These are phyloP conservation scores for Planoprotostelium fungivorum DNA, from an alignment of 78 protist genomes.

Conservation along the genomic window DNA sequence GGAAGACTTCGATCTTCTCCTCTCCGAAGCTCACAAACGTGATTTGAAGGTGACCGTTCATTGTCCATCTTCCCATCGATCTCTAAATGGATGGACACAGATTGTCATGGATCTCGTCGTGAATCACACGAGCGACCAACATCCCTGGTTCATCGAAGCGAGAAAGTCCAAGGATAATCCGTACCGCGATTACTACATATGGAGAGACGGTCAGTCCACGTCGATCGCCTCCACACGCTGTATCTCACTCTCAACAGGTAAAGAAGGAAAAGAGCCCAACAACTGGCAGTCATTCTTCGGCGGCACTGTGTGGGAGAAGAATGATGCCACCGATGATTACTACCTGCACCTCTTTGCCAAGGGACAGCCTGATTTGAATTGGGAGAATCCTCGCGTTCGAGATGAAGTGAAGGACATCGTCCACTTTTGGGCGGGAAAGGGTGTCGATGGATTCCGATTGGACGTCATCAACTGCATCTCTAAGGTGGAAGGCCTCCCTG, in stretches of 20 bases:
- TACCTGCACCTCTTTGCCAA: constrained; percentile 75
- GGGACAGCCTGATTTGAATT: constrained; percentile 80
- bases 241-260: background rate
- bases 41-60: constrained; percentile 46
- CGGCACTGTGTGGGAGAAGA: constrained; percentile 36
- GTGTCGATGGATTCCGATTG: background rate
- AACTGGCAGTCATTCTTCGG: background rate
- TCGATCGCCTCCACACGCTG: background rate
- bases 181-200: constrained; percentile 68
- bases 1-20: constrained; percentile 52
- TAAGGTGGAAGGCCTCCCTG: background rate
- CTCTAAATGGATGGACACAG: background rate
- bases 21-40: constrained; percentile 61
- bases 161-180: constrained; percentile 40
- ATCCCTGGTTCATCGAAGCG: constrained; percentile 73
- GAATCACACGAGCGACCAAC: constrained; percentile 76
- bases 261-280: background rate
- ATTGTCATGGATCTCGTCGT: constrained; percentile 47
- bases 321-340: constrained; percentile 56
- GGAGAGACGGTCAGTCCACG: constrained; percentile 32
- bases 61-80: background rate
- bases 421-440: background rate
- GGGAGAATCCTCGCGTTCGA: constrained; percentile 28
- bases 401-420: background rate
- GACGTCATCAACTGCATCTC: background rate